These are phyloP conservation scores for Wickerhamiella sorbophila DNA, from an alignment of 805 yeast genomes.

Conservation along the genomic window DNA sequence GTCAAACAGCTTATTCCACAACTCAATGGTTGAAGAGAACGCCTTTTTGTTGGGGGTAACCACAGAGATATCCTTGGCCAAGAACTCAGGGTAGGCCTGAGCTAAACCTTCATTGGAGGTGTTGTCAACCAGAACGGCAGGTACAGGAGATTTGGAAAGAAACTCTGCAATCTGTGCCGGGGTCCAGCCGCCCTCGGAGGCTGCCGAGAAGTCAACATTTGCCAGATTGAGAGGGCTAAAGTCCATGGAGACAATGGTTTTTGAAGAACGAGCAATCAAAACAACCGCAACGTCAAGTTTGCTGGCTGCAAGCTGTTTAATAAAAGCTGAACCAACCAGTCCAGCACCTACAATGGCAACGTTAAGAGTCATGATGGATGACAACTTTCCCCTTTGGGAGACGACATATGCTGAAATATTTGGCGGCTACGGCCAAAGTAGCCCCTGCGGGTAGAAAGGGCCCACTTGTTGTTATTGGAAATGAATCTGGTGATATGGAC, in stretches of 20 bases:
- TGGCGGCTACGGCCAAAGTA: background rate
- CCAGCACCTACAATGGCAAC: slow-evolving; percentile 78
- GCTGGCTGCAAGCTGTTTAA: slow-evolving; percentile 58
- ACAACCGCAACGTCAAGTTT: slow-evolving; percentile 59
- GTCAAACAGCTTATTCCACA: slow-evolving; percentile 64
- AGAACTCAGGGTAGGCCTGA: slow-evolving; percentile 56
- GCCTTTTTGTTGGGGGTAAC: slow-evolving; percentile 99
- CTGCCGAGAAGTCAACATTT: slow-evolving; percentile 38
- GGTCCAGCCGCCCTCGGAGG: slow-evolving; percentile 37
- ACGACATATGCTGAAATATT: background rate
- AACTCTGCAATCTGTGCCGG: slow-evolving; percentile 45
- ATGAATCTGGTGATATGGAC: slow-evolving; percentile 81
- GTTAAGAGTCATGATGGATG: slow-evolving; percentile 24
- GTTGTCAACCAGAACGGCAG: slow-evolving; percentile 83
- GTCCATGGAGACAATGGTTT: slow-evolving; percentile 53
- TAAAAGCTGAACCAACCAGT: slow-evolving; percentile 85
- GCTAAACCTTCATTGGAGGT: slow-evolving; percentile 78
- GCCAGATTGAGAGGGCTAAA: slow-evolving; percentile 56
- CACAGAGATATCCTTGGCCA: slow-evolving; percentile 68
- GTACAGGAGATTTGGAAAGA: slow-evolving; percentile 50
- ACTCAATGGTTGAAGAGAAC: slow-evolving; percentile 57
- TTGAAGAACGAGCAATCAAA: slow-evolving; percentile 59
- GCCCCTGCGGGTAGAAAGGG: background rate
- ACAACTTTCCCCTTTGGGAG: too few species aligned
- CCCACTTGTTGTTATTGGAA: slow-evolving; percentile 47